Conservation (phyloP, 2,329 filamentous ascomycete species). For the Ophiostoma angusticollis region DNA sequence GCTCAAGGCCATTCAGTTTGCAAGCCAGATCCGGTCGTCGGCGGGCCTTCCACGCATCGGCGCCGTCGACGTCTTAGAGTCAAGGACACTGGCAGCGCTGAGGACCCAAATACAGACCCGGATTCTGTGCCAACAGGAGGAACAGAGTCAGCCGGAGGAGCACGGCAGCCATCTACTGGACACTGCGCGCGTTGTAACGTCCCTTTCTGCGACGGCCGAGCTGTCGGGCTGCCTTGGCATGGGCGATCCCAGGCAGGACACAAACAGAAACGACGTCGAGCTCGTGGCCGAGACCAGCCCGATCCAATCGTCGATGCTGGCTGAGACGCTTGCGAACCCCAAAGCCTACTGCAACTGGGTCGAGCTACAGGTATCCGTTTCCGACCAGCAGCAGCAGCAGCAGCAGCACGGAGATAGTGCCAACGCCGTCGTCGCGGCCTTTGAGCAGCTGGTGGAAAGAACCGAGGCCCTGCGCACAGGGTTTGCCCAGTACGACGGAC, state of each 20-base stretch:
- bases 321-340: slow-evolving; percentile 50
- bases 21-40: slow-evolving; percentile 46
- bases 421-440: slow-evolving; percentile 32
- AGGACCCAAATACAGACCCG: slow-evolving; percentile 11
- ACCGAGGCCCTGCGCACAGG: slow-evolving; percentile 65
- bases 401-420: slow-evolving; percentile 19
- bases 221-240: slow-evolving; percentile 3
- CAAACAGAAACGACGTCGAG: slow-evolving; percentile 1
- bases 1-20: slow-evolving; percentile 35
- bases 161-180: background rate
- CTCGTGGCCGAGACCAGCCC: slow-evolving; percentile 45
- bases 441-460: slow-evolving; percentile 33
- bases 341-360: slow-evolving; percentile 68
- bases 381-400: no score
- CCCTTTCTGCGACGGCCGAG: slow-evolving; percentile 8
- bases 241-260: no score
- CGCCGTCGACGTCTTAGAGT: slow-evolving; percentile 49
- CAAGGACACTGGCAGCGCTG: slow-evolving; percentile 28
- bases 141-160: no score
- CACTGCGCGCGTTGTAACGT: background rate
- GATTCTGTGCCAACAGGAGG: no score
- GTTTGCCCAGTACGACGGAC: slow-evolving; percentile 44
- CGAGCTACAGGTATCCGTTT: slow-evolving; percentile 45
- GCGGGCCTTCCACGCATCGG: slow-evolving; percentile 39
- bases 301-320: slow-evolving; percentile 68